Percentiles rank a stretch among this genome's conserved stretches.
Conservation (phyloP, 352 stramenopile genomes). For the Albugo candida region DNA sequence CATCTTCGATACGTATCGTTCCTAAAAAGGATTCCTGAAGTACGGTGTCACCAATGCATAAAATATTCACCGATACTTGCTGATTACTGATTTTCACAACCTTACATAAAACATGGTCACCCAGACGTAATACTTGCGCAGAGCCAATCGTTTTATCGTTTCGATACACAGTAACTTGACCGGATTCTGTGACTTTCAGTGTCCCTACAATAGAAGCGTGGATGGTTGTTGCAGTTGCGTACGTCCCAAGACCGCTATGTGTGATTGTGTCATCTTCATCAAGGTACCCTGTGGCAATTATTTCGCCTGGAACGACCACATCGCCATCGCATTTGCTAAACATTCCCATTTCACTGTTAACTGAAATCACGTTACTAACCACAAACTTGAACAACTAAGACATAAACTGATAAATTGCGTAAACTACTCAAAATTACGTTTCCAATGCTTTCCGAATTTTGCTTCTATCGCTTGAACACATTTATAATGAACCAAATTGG, state of each 20-base stretch:
- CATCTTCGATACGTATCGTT: conserved; percentile 60
- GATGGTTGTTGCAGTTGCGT: conserved; percentile 33
- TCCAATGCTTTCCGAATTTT: conserved; percentile 34
- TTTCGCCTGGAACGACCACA: too few species aligned
- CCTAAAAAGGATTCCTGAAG: conserved; percentile 62
- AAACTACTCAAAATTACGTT: conserved; percentile 48
- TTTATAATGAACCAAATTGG: conserved; percentile 66
- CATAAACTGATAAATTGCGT: too few species aligned
- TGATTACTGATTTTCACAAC: conserved; percentile 47
- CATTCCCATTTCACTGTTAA: too few species aligned
- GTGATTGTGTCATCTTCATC: too few species aligned
- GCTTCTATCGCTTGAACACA: conserved; percentile 55
- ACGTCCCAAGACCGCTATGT: too few species aligned
- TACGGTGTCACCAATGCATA: conserved; percentile 25
- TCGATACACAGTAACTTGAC: conserved; percentile 27
- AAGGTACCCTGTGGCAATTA: too few species aligned
- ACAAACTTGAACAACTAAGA: too few species aligned
- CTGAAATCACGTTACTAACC: too few species aligned
- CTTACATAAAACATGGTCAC: conserved; percentile 40
- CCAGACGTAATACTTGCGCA: conserved; percentile 43
- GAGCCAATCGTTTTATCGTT: conserved; percentile 33
- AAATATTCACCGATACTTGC: conserved; percentile 61
- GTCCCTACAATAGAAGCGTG: conserved; percentile 45
- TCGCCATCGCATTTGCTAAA: too few species aligned
- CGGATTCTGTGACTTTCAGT: conserved; percentile 16